phyloP scores from a whole-genome alignment of 164 flowering plant species.

The Kalanchoe fedtschenkoi region DNA sequence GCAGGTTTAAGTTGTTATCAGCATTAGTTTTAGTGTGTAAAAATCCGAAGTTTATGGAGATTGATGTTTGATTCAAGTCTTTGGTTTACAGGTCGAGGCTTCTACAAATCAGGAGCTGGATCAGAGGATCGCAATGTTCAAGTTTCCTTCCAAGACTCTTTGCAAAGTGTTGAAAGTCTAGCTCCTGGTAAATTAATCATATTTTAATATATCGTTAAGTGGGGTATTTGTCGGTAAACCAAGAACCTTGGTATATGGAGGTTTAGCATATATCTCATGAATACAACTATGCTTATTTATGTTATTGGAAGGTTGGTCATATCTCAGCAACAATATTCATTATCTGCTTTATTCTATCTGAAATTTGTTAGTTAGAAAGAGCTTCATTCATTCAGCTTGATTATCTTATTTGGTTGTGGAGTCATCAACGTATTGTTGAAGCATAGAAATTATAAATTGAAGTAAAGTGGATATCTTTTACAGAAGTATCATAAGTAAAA shows the following conservation, averaged over 20 bases:
- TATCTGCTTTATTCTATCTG: neutral
- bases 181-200: constrained; percentile 4
- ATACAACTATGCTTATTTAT: neutral
- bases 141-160: constrained; percentile 15
- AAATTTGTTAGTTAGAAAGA: too few species aligned
- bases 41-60: neutral
- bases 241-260: too few species aligned
- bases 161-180: constrained; percentile 10
- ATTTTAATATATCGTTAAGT: neutral
- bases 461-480: too few species aligned
- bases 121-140: constrained; percentile 14
- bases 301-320: too few species aligned
- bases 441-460: too few species aligned
- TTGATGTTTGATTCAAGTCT: neutral
- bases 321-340: too few species aligned
- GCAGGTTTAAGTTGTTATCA: constrained; percentile 31
- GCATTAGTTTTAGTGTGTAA: neutral
- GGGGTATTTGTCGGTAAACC: too few species aligned
- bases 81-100: neutral
- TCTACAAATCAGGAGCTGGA: constrained; percentile 9
- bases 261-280: too few species aligned
- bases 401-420: too few species aligned
- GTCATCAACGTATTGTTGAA: too few species aligned
- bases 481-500: too few species aligned
- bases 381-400: too few species aligned